Conservation (phyloP, 805 yeast genomes). For the Clavispora carvajalis region DNA sequence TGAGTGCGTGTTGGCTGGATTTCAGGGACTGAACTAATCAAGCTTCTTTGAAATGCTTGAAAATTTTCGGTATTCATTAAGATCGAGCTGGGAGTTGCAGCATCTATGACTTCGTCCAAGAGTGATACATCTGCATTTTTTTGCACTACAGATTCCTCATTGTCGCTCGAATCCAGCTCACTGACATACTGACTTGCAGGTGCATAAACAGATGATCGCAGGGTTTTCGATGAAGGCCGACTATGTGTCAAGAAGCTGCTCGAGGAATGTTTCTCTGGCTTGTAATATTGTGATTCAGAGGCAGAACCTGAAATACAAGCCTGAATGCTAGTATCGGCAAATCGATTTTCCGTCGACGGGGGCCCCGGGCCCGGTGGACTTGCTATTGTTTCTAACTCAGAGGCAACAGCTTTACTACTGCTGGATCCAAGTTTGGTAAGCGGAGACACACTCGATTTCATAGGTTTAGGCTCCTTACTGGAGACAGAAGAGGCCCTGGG, state of each 20-base stretch:
- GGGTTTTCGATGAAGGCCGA: background rate
- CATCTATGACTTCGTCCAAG: background rate
- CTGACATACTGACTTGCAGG: constrained; percentile 17
- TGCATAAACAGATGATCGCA: background rate
- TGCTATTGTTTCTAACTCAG: background rate
- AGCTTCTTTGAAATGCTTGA: background rate
- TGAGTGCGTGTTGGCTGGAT: constrained; percentile 25
- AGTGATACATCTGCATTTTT: constrained; percentile 2
- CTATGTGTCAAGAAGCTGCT: background rate
- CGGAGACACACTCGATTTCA: constrained; percentile 11
- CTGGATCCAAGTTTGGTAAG: constrained; percentile 6
- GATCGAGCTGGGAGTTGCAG: constrained; percentile 2
- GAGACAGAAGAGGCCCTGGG: background rate
- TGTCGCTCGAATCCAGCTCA: constrained; percentile 19
- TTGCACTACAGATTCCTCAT: constrained; percentile 10
- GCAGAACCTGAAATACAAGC: background rate
- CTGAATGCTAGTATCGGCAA: constrained; percentile 1
- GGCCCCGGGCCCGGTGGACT: background rate
- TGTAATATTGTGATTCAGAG: background rate
- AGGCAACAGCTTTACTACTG: background rate
- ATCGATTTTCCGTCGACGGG: constrained; percentile 3
- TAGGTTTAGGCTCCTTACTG: background rate
- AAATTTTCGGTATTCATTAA: constrained; percentile 7
- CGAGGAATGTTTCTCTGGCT: background rate
- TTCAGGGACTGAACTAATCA: background rate